These are phyloP conservation scores for Daldinia grandis DNA, from an alignment of 495 filamentous ascomycete genomes.

Conservation along the genomic window DNA sequence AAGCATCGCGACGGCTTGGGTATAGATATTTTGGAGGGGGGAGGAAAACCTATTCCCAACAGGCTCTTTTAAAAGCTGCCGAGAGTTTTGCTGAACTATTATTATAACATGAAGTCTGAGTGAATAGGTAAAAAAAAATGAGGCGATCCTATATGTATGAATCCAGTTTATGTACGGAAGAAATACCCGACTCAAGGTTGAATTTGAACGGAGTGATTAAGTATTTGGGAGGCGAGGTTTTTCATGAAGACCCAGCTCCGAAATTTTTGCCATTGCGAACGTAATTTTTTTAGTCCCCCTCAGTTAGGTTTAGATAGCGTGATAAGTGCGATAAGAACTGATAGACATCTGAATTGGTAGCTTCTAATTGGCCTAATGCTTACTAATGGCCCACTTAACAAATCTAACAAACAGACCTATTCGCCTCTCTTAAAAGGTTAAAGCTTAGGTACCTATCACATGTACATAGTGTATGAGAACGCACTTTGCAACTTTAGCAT, in stretches of 20 bases:
- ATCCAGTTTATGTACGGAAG: conserved; percentile 9
- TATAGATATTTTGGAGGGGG: conserved; percentile 12
- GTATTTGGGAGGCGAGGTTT: conserved; percentile 18
- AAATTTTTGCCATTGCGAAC: conserved; percentile 33
- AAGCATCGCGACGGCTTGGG: conserved; percentile 35
- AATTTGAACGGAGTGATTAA: background rate
- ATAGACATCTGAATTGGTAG: background rate
- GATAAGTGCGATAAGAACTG: conserved; percentile 9
- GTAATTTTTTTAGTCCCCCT: conserved; percentile 8
- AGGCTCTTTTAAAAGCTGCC: conserved; percentile 31
- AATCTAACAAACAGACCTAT: background rate
- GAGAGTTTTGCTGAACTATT: conserved; percentile 12
- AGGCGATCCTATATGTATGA: conserved; percentile 15
- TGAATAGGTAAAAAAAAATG: background rate
- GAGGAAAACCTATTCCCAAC: conserved; percentile 26
- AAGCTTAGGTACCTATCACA: background rate
- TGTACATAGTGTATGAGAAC: too few species aligned
- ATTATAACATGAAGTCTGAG: conserved; percentile 35
- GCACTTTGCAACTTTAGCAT: background rate
- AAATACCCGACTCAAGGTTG: conserved; percentile 14
- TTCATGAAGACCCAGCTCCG: conserved; percentile 22
- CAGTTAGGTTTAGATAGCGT: background rate
- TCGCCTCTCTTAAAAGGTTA: background rate
- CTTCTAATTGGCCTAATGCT: conserved; percentile 17
- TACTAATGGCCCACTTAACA: background rate